Base-by-base conservation (phyloP, 2,329 filamentous ascomycete genomes). In the Ophiosphaerella herpotricha region DNA sequence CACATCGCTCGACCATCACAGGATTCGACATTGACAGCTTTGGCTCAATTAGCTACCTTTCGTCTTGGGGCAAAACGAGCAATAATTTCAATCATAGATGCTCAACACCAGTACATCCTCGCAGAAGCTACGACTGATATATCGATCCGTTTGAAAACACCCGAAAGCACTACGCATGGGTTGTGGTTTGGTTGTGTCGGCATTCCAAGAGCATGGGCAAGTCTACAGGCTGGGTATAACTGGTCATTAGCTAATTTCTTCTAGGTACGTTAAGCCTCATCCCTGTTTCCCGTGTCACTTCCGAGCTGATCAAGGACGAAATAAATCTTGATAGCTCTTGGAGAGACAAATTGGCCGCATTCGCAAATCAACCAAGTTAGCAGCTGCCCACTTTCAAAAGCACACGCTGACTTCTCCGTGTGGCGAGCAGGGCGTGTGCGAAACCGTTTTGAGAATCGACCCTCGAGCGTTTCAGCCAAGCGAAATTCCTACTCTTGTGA, bases 61-160 rank as follows among this genome's bases (percentile, higher is more conserved):
- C 64, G 70, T 13, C 60, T 75, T 35, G 53, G 61, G n/a, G 66
- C 57, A 13, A 50, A 61, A 23, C 63, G 73, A 14, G 62, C 70
- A 26, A 63, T 73, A 57, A 57, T 75, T 3, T 74, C 72, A 3
- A 55, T 75, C 8, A 57, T 75, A 37, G 72, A 75, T 46, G 58
- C 57, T 2, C 46, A 60, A 7, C 54, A 58, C 16, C 70, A 74
- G 45, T 69, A 74, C 41, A 64, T 75, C 29, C 60, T 76, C 6
- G 71, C 71, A 21, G 74, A 76, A 52, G 71, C 72, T 6, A 74
- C 72, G 1, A 58, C 67, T 14, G 46, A 58, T 23, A 48, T 64
- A 4, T 62, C 65, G 1, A 57, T 74, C 6, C 62, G 48, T 16
- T 47, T 50, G 14, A 34, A 40, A 37, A 38, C 47, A 1, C 38